These are phyloP conservation scores for Xylariaceae sp. DNA, from an alignment of 2,329 filamentous ascomycete species.

Conservation along the genomic window DNA sequence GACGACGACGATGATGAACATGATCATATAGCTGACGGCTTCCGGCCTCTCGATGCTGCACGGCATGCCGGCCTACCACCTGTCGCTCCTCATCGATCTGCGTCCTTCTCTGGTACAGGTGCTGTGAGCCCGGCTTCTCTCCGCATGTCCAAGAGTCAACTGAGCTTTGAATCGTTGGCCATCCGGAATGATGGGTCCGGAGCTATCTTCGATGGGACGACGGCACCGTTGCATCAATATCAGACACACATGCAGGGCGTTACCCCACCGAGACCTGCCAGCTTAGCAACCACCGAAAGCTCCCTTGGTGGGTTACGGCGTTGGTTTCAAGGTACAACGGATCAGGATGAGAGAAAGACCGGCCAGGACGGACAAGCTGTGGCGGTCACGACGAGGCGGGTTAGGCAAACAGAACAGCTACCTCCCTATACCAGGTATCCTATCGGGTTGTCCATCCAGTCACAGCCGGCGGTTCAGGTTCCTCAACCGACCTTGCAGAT, in stretches of 20 bases:
- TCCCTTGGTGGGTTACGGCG: no score
- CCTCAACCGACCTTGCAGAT: constrained; percentile 31
- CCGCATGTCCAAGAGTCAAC: constrained; percentile 51
- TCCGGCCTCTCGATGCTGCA: constrained; percentile 25
- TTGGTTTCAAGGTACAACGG: constrained; percentile 65
- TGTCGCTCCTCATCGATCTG: constrained; percentile 19
- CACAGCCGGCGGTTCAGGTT: constrained; percentile 1
- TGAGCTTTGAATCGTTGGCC: constrained; percentile 44
- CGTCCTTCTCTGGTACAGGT: constrained; percentile 19
- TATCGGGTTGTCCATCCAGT: constrained; percentile 49
- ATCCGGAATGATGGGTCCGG: constrained; percentile 52
- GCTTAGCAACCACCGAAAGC: constrained; percentile 68
- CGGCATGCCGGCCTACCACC: constrained; percentile 18
- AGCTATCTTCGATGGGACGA: constrained; percentile 63
- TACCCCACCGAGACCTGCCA: constrained; percentile 45
- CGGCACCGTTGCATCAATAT: constrained; percentile 77
- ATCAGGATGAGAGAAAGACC: constrained; percentile 64
- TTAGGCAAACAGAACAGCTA: constrained; percentile 85
- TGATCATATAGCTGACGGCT: no score
- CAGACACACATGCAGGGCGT: constrained; percentile 75
- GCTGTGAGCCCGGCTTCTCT: constrained; percentile 38
- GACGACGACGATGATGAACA: no score
- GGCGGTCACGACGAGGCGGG: constrained; percentile 80
- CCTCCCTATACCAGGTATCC: constrained; percentile 90
- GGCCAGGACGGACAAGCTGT: constrained; percentile 79